A percentile compares a stretch with the other conserved stretches of the same genome.
Evolutionary conservation across 495 filamentous ascomycete genomes (phyloP).

Genomic region (Aspergillus olivimuriae): DNA sequence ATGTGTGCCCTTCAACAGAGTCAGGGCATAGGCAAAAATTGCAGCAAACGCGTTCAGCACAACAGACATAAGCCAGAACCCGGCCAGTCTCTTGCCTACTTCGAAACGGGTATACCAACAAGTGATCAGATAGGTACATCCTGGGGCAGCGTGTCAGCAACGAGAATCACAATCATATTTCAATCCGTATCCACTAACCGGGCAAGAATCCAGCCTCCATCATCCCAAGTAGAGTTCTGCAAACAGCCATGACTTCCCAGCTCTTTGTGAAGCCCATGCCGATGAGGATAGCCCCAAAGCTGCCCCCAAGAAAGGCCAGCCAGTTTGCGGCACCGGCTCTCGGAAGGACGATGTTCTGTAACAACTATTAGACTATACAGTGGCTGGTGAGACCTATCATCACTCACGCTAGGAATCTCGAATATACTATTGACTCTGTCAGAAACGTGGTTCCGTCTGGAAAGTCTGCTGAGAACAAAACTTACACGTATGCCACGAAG

Average conservation of each 20-base stretch:
- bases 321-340: constrained; percentile 13
- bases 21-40: constrained; percentile 11
- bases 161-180: too few relatives aligned
- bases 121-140: constrained; percentile 12
- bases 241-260: constrained; percentile 9
- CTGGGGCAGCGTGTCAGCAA: neutral
- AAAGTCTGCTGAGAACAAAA: neutral
- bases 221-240: constrained; percentile 4
- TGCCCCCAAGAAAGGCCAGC: constrained; percentile 9
- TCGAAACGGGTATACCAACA: constrained; percentile 15
- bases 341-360: constrained; percentile 10
- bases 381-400: neutral
- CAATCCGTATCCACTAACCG: constrained; percentile 3
- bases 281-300: constrained; percentile 11
- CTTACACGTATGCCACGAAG: constrained; percentile 13
- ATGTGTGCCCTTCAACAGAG: constrained; percentile 7
- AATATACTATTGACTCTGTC: constrained; percentile 8
- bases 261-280: constrained; percentile 11
- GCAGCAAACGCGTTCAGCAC: constrained; percentile 11
- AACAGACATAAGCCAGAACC: constrained; percentile 12
- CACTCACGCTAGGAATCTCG: constrained; percentile 13
- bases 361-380: neutral
- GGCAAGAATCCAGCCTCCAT: constrained; percentile 14
- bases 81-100: constrained; percentile 11
- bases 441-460: too few relatives aligned